Evolutionary conservation across 352 stramenopile species (phyloP).

Genomic region (Phytophthora chlamydospora): DNA sequence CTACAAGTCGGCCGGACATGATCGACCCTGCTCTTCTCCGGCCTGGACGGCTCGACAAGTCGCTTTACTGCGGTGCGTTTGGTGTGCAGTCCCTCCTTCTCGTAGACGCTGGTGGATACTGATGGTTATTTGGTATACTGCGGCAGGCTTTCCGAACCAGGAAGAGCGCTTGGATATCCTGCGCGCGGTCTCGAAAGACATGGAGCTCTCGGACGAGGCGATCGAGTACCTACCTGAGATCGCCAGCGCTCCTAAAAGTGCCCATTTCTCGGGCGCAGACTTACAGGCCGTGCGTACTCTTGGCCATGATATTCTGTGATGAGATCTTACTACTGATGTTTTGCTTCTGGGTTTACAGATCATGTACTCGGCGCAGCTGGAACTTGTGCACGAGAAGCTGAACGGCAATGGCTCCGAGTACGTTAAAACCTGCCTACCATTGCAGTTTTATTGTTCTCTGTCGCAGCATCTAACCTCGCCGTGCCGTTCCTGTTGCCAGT

Average conservation of each 20-base stretch:
- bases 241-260: constrained; percentile 65
- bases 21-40: constrained; percentile 95
- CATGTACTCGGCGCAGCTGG: constrained; percentile 94
- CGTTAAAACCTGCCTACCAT: constrained; percentile 14
- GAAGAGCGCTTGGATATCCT: constrained; percentile 85
- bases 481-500: constrained; percentile 19
- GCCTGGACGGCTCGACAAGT: constrained; percentile 95
- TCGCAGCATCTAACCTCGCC: not conserved
- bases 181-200: constrained; percentile 72
- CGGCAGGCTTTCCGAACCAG: constrained; percentile 83
- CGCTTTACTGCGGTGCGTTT: constrained; percentile 86
- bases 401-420: constrained; percentile 57
- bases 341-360: constrained; percentile 43
- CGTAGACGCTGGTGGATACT: not conserved
- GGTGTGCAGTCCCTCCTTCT: not conserved
- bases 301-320: not conserved
- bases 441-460: not conserved
- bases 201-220: constrained; percentile 73
- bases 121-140: not conserved
- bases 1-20: constrained; percentile 97
- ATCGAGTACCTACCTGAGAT: constrained; percentile 81
- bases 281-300: constrained; percentile 85
- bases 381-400: constrained; percentile 93
- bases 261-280: constrained; percentile 92
- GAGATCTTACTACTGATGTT: constrained; percentile 4